Percentiles rank a stretch among this genome's conserved stretches.
These are phyloP conservation scores for Pyricularia sp. DNA, from an alignment of 2,329 filamentous ascomycete species.

Conservation along the genomic window DNA sequence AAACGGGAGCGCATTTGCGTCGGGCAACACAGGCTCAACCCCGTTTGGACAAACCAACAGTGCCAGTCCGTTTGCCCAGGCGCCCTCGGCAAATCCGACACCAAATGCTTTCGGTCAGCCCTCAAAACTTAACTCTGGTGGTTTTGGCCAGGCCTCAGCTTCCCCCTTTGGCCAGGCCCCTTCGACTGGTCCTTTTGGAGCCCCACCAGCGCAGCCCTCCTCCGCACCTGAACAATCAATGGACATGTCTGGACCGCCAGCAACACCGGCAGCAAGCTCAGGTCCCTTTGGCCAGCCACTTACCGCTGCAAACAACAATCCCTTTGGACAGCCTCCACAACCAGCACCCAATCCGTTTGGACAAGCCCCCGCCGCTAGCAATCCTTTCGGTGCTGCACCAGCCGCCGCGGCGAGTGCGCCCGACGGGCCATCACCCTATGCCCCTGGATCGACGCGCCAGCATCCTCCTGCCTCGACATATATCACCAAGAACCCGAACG, in stretches of 20 bases:
- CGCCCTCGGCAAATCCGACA: no score
- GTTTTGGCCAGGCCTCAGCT: conserved; percentile 15
- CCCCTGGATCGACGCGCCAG: conserved; percentile 15
- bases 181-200: background rate
- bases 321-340: conserved; percentile 18
- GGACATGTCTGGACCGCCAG: conserved; percentile 12
- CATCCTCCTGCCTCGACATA: conserved; percentile 22
- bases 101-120: conserved; percentile 12
- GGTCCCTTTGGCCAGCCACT: conserved; percentile 20
- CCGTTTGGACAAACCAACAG: conserved; percentile 9
- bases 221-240: conserved; percentile 20
- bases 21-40: background rate
- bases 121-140: conserved; percentile 23
- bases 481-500: conserved; percentile 12
- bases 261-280: conserved; percentile 14
- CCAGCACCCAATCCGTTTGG: conserved; percentile 8
- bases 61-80: conserved; percentile 7
- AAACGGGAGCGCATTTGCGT: background rate
- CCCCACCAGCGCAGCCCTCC: conserved; percentile 8
- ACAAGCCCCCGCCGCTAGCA: background rate
- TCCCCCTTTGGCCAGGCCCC: conserved; percentile 18
- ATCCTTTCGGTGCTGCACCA: conserved; percentile 2
- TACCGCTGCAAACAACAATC: conserved; percentile 10
- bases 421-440: conserved; percentile 13
- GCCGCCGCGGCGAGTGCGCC: background rate